A percentile compares a stretch with the other conserved stretches of the same genome.
These are phyloP conservation scores for Candida berthetii DNA, from an alignment of 805 yeast species.

Conservation along the genomic window DNA sequence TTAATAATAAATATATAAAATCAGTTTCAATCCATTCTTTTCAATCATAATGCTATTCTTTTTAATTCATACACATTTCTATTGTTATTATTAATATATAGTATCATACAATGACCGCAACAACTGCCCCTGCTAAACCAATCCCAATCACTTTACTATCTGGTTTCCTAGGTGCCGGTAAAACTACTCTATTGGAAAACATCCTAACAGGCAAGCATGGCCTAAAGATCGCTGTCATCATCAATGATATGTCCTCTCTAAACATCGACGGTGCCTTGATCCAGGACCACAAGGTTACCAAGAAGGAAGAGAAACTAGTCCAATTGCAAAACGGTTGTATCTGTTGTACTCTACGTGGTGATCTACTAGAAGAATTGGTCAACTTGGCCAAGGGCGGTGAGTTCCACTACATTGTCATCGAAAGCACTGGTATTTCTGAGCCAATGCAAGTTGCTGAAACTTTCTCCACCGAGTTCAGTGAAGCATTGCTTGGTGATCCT, in stretches of 20 bases:
- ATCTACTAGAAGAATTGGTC: slow-evolving; percentile 36
- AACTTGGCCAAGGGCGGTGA: slow-evolving; percentile 26
- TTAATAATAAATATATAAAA: too few relatives aligned
- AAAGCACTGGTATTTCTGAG: slow-evolving; percentile 41
- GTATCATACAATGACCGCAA: too few relatives aligned
- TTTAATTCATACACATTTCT: too few relatives aligned
- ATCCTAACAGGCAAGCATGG: slow-evolving; percentile 35
- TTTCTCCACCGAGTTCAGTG: slow-evolving; percentile 35
- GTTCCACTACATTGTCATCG: slow-evolving; percentile 37
- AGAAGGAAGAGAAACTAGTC: slow-evolving; percentile 35
- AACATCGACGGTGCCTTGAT: slow-evolving; percentile 38
- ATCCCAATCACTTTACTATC: slow-evolving; percentile 40
- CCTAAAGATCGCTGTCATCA: slow-evolving; percentile 35
- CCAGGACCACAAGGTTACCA: slow-evolving; percentile 30
- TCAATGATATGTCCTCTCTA: slow-evolving; percentile 37
- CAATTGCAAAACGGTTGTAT: slow-evolving; percentile 44
- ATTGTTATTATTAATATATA: too few relatives aligned
- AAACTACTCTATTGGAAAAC: slow-evolving; percentile 38
- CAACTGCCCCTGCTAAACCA: slow-evolving; percentile 14
- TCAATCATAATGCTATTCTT: too few relatives aligned
- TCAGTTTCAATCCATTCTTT: too few relatives aligned
- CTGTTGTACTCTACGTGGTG: slow-evolving; percentile 42
- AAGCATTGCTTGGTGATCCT: slow-evolving; percentile 18
- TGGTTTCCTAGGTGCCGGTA: slow-evolving; percentile 41
- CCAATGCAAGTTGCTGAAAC: slow-evolving; percentile 48